Evolutionary conservation across 192 early-diverging fungal genomes (phyloP), one percentile per base, ranked within the genome.

Genomic region (Fimicolochytrium jonesii): DNA sequence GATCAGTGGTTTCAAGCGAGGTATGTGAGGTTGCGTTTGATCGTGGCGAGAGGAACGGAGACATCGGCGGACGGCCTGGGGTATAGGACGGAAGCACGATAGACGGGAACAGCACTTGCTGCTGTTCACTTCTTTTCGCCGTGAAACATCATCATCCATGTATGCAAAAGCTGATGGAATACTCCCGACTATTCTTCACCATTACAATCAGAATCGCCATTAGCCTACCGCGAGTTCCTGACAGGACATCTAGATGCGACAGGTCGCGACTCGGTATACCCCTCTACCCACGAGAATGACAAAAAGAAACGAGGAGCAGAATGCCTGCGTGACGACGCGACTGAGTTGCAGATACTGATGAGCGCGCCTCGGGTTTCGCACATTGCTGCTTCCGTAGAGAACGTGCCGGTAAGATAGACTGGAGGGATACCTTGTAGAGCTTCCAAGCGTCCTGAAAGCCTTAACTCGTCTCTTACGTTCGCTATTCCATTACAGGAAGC

Each of bases 1-100:
- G 36, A 34, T 55, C 53, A 55, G 53, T 33, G 53, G 53, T 11
- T 55, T 55, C 32, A 55, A 55, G 18, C 31, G 53, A 55, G 53
- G 53, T 55, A 55, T 47, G 45, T 17, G 45, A 10, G 10, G 45
- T 22, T 9, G n/a, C n/a, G n/a, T n/a, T n/a, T n/a, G n/a, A n/a
- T n/a, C n/a, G n/a, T n/a, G n/a, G n/a, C n/a, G n/a, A n/a, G n/a
- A n/a, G n/a, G n/a, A n/a, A n/a, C n/a, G n/a, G n/a, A n/a, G n/a
- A n/a, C n/a, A n/a, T n/a, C n/a, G n/a, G n/a, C n/a, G n/a, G n/a
- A n/a, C n/a, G n/a, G n/a, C n/a, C n/a, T n/a, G n/a, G n/a, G n/a
- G n/a, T n/a, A n/a, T n/a, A n/a, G n/a, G n/a, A n/a, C n/a, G n/a
- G n/a, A n/a, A n/a, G n/a, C n/a, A n/a, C n/a, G n/a, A n/a, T n/a